Conservation (phyloP, 345 rosid genomes). For the Alliaria petiolata region DNA sequence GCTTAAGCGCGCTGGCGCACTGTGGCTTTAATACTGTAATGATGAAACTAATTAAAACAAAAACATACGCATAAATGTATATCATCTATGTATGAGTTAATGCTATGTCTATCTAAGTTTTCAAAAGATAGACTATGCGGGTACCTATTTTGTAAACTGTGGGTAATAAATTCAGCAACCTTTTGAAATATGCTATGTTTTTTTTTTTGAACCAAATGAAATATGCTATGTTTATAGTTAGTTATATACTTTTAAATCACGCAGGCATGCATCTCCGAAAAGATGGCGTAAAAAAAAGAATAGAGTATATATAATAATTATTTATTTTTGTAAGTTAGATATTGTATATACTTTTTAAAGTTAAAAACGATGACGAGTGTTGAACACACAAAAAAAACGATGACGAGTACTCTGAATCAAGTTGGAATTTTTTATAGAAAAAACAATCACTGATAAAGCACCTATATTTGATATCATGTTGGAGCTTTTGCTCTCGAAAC, state of each 20-base stretch:
- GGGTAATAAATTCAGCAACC: neutral
- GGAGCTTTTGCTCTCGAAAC: neutral
- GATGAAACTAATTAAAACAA: neutral
- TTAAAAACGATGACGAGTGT: neutral
- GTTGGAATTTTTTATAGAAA: neutral
- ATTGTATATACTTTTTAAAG: neutral
- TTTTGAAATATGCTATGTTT: neutral
- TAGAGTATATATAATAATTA: neutral
- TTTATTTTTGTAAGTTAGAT: no score
- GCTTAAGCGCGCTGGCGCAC: conserved; percentile 31
- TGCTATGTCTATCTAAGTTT: conserved; percentile 20
- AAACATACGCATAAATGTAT: neutral
- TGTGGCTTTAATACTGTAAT: neutral
- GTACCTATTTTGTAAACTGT: conserved; percentile 4
- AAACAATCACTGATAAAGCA: neutral
- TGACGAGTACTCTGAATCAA: neutral
- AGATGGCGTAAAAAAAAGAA: neutral
- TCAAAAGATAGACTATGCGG: conserved; percentile 5
- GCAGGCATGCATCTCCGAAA: neutral
- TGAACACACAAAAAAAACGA: no score
- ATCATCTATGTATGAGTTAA: neutral
- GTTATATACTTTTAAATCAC: neutral
- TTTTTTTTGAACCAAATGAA: no score
- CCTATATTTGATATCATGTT: neutral
- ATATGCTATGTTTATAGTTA: neutral